Conservation (phyloP, 2,329 filamentous ascomycete genomes). For the Pezicula radicicola region DNA sequence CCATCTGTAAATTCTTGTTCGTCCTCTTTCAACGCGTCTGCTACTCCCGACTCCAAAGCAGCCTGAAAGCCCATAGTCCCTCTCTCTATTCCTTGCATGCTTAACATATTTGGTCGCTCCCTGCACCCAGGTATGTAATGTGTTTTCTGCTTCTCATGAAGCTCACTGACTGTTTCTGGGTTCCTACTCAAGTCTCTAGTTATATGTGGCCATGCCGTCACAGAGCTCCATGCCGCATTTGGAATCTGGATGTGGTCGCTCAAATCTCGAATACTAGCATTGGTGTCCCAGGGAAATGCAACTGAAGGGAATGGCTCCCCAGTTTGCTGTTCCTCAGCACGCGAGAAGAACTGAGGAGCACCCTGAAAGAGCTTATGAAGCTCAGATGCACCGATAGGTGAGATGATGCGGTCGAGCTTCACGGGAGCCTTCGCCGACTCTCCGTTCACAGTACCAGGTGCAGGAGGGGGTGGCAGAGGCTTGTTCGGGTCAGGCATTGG, state of each 20-base stretch:
- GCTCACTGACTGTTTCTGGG: slow-evolving; percentile 22
- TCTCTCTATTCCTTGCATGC: slow-evolving; percentile 68
- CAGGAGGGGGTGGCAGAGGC: slow-evolving; percentile 52
- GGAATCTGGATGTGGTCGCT: slow-evolving; percentile 63
- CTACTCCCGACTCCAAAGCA: slow-evolving; percentile 62
- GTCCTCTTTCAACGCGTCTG: slow-evolving; percentile 62
- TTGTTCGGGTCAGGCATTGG: slow-evolving; percentile 46
- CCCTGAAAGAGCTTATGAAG: slow-evolving; percentile 71
- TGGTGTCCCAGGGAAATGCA: slow-evolving; percentile 65
- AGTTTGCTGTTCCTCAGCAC: slow-evolving; percentile 55
- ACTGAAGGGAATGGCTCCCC: slow-evolving; percentile 61
- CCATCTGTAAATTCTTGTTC: slow-evolving; percentile 36
- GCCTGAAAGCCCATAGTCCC: slow-evolving; percentile 69
- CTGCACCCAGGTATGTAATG: slow-evolving; percentile 27
- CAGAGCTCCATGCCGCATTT: slow-evolving; percentile 59
- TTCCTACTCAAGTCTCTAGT: slow-evolving; percentile 47
- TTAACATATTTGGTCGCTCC: slow-evolving; percentile 63
- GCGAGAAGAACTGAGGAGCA: slow-evolving; percentile 69
- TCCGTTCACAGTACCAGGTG: slow-evolving; percentile 30
- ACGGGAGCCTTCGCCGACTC: slow-evolving; percentile 38
- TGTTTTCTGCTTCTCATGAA: slow-evolving; percentile 16
- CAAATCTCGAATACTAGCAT: slow-evolving; percentile 58
- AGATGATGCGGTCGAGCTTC: slow-evolving; percentile 56
- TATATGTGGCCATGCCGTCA: slow-evolving; percentile 62
- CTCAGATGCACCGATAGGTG: slow-evolving; percentile 54